Evolutionary conservation across 139 green algal genomes (phyloP).

Genomic region (Diplosphaera chodatii): DNA sequence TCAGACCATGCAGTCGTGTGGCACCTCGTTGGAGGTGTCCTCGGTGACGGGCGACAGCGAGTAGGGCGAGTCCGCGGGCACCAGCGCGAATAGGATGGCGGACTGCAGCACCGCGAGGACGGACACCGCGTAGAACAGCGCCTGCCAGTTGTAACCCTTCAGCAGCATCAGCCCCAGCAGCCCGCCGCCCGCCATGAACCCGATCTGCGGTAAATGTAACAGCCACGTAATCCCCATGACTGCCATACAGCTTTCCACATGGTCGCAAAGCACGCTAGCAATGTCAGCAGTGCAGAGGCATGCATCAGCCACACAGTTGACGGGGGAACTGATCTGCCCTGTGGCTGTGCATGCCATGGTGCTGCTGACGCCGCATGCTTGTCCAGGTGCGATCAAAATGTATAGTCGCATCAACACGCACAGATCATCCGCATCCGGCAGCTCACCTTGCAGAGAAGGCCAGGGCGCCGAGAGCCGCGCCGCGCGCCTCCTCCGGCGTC

Average conservation of each 20-base stretch:
- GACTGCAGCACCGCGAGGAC: neutral
- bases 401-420: no score
- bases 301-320: no score
- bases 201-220: no score
- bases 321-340: no score
- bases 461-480: slow-evolving; percentile 7
- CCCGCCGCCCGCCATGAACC: neutral
- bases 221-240: no score
- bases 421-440: slow-evolving; percentile 5
- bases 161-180: slow-evolving; percentile 5
- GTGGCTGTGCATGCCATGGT: no score
- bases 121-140: slow-evolving; percentile 1
- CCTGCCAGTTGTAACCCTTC: neutral
- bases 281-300: no score
- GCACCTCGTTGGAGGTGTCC: neutral
- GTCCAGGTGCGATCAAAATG: no score
- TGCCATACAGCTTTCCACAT: no score
- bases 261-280: no score
- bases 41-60: neutral
- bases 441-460: slow-evolving; percentile 16
- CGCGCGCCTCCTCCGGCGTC: slow-evolving; percentile 13
- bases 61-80: slow-evolving; percentile 14
- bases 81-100: neutral
- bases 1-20: no score
- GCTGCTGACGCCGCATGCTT: no score